These are phyloP conservation scores for Lachnellula willkommii DNA, from an alignment of 2,329 filamentous ascomycete genomes.

Conservation along the genomic window DNA sequence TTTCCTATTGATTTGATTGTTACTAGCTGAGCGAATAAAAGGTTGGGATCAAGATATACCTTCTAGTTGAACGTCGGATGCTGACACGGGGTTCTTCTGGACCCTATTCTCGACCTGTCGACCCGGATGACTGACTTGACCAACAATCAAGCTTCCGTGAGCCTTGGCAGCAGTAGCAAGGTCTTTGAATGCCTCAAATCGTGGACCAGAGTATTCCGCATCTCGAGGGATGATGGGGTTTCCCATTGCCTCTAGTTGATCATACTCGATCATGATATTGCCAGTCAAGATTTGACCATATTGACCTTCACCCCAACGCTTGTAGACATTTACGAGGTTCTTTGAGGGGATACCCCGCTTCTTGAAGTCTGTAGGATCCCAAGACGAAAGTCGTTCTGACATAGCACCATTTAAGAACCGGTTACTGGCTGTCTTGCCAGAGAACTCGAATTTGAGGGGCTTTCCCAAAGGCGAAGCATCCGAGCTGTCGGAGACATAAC, in stretches of 20 bases:
- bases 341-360: slow-evolving; percentile 49
- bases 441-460: slow-evolving; percentile 46
- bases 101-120: slow-evolving; percentile 33
- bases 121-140: slow-evolving; percentile 59
- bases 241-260: slow-evolving; percentile 50
- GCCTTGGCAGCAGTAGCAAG: slow-evolving; percentile 50
- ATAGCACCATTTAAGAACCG: slow-evolving; percentile 64
- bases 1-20: slow-evolving; percentile 13
- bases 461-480: slow-evolving; percentile 36
- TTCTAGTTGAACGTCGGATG: slow-evolving; percentile 36
- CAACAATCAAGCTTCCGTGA: slow-evolving; percentile 53
- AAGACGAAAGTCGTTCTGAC: slow-evolving; percentile 59
- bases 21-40: neutral
- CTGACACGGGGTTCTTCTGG: slow-evolving; percentile 36
- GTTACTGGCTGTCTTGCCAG: slow-evolving; percentile 53
- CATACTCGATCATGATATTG: slow-evolving; percentile 60
- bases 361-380: slow-evolving; percentile 47
- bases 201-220: slow-evolving; percentile 46
- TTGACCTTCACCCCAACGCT: slow-evolving; percentile 54
- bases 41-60: slow-evolving; percentile 14
- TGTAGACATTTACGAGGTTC: slow-evolving; percentile 52
- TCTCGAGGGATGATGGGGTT: slow-evolving; percentile 54
- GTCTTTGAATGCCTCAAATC: slow-evolving; percentile 55
- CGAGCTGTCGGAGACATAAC: slow-evolving; percentile 23
- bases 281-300: slow-evolving; percentile 55